These are phyloP conservation scores for Aspergillus brasiliensis DNA, from an alignment of 2,329 filamentous ascomycete species.

Conservation along the genomic window DNA sequence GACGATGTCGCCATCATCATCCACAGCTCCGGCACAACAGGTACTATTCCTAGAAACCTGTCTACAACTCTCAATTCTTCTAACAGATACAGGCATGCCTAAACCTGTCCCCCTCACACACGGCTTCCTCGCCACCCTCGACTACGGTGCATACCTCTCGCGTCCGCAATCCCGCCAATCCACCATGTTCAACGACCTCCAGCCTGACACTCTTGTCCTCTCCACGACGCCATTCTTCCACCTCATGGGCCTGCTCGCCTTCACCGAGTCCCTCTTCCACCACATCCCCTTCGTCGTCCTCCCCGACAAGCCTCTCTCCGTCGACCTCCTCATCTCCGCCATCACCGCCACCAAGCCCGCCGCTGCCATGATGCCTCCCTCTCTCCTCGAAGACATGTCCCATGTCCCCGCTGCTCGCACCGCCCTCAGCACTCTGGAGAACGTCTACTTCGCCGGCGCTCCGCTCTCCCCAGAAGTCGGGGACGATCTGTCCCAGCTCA, in stretches of 20 bases:
- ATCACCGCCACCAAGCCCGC: slow-evolving; percentile 16
- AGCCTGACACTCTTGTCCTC: slow-evolving; percentile 13
- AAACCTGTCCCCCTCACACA: slow-evolving; percentile 26
- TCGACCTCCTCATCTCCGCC: slow-evolving; percentile 17
- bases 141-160: slow-evolving; percentile 1
- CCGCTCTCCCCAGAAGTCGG: slow-evolving; percentile 16
- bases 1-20: slow-evolving; percentile 30
- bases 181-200: slow-evolving; percentile 7
- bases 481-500: background rate
- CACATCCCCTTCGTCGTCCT: slow-evolving; percentile 16
- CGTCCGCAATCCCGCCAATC: background rate
- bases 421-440: slow-evolving; percentile 14
- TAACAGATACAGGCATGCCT: slow-evolving; percentile 3
- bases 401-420: slow-evolving; percentile 13
- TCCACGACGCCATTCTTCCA: slow-evolving; percentile 25
- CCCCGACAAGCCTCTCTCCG: slow-evolving; percentile 26
- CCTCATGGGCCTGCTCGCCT: slow-evolving; percentile 22
- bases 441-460: slow-evolving; percentile 20
- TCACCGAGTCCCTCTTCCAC: slow-evolving; percentile 15
- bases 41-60: slow-evolving; percentile 4
- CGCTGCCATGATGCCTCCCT: slow-evolving; percentile 20
- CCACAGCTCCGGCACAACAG: slow-evolving; percentile 40
- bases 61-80: no score
- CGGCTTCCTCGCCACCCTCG: slow-evolving; percentile 19
- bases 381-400: slow-evolving; percentile 23